These are phyloP conservation scores for Xylariaceae sp. DNA, from an alignment of 2,329 filamentous ascomycete genomes.

Conservation along the genomic window DNA sequence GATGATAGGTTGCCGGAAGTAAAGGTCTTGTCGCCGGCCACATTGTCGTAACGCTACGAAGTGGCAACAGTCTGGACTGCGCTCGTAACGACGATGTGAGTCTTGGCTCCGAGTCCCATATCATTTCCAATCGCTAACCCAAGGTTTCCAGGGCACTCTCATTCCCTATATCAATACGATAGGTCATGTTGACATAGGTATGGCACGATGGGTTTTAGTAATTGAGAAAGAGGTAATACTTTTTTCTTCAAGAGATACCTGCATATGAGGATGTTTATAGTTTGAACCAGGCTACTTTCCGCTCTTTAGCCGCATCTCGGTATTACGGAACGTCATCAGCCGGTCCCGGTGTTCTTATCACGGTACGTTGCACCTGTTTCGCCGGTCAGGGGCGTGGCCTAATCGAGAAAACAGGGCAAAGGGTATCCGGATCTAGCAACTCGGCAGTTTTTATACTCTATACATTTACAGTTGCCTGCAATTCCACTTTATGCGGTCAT, in stretches of 20 bases:
- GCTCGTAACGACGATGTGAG: conserved; percentile 26
- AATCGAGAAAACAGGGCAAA: conserved; percentile 55
- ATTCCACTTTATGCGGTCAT: conserved; percentile 61
- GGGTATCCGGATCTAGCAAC: conserved; percentile 77
- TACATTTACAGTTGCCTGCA: conserved; percentile 43
- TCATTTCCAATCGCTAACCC: neutral
- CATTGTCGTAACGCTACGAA: conserved; percentile 35
- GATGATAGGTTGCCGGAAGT: conserved; percentile 61
- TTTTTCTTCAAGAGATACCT: too few species aligned
- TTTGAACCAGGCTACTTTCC: conserved; percentile 63
- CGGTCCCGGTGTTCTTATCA: conserved; percentile 62
- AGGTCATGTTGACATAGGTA: conserved; percentile 42
- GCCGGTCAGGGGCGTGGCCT: conserved; percentile 8
- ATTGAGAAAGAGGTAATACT: conserved; percentile 70
- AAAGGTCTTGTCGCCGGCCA: conserved; percentile 68
- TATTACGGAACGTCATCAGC: conserved; percentile 48
- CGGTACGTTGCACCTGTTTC: conserved; percentile 38
- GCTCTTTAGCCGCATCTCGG: conserved; percentile 53
- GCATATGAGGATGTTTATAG: too few species aligned
- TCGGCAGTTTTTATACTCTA: conserved; percentile 54
- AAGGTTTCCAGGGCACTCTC: conserved; percentile 48
- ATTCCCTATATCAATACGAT: conserved; percentile 53
- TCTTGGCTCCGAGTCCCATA: conserved; percentile 1
- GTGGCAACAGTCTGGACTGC: conserved; percentile 25
- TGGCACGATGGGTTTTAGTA: conserved; percentile 62